Evolutionary conservation across 306 rosid genomes (phyloP), one percentile per base, ranked within the genome.

Genomic region (Spatholobus suberectus): DNA sequence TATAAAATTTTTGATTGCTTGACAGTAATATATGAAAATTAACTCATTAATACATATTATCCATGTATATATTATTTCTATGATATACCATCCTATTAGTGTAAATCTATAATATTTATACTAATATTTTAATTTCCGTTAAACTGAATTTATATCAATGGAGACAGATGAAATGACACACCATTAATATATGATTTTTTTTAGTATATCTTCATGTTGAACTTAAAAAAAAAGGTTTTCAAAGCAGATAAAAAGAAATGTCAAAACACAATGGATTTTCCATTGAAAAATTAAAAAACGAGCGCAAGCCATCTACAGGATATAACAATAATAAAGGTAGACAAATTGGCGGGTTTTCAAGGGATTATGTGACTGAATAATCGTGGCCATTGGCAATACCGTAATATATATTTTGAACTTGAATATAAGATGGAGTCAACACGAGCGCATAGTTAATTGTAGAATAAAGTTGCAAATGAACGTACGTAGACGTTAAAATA

Each of bases 391-490:
- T 52, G 35, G 78, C 5, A 73, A n/a, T 29, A 17, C 58, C 10
- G 24, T 52, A 52, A 63, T 14, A 63, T 34, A 35, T 37, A 55
- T 35, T 21, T 41, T 9, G 61, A 77, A 62, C 21, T 3, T 51
- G 67, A 51, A 21, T 20, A 43, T n/a, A 5, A 21, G 29, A 51
- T 24, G 14, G 27, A 29, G 44, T 5, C 29, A 41, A 13, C 49
- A 20, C 18, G 7, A 12, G n/a, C 4, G 14, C 43, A 4, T 32
- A 43, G 18, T 72, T 72, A 51, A 65, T 49, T 65, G 35, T 8
- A 80, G 61, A 21, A 46, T 43, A 35, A 69, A 82, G 34, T 43
- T 72, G 71, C 26, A 46, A 20, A 71, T 26, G 51, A 73, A 61
- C 23, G 0, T 26, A 61, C 23, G 0, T 26, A 62, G 8, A 37